Evolutionary conservation across 2,329 filamentous ascomycete species (phyloP).

Genomic region (Zymoseptoria brevis): DNA sequence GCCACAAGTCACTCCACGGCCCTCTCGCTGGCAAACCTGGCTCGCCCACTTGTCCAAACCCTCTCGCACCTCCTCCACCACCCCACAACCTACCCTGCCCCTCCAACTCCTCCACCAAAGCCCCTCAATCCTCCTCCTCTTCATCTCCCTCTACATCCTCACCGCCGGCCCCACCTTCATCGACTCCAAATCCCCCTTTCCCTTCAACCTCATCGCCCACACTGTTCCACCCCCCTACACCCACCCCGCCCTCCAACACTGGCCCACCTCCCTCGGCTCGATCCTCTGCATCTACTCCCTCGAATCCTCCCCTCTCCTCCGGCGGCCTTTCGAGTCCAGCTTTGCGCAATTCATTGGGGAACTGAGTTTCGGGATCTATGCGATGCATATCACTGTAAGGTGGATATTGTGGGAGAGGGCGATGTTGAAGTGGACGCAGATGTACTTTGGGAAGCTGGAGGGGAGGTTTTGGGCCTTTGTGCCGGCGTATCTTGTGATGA

Average conservation of each 20-base stretch:
- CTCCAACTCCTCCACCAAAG: not conserved
- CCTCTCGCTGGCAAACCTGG: not conserved
- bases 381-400: conserved; percentile 1
- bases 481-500: not conserved
- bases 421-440: not conserved
- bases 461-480: not conserved
- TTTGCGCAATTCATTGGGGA: conserved; percentile 1
- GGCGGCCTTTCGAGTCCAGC: not conserved
- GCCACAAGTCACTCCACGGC: not conserved
- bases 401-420: conserved; percentile 3
- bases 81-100: not conserved
- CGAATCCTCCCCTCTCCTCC: not conserved
- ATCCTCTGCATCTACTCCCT: not conserved
- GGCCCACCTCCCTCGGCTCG: not conserved
- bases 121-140: not conserved
- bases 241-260: not conserved
- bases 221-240: not conserved
- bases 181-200: not conserved
- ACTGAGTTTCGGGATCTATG: conserved; percentile 1
- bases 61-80: not conserved
- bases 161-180: not conserved
- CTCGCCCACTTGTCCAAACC: not conserved
- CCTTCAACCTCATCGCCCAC: not conserved
- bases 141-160: not conserved
- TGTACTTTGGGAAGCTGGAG: not conserved